Evolutionary conservation across 129 eudicot genomes (phyloP), one percentile per base, ranked within the genome.

Genomic region (Pulicaria dysenterica): DNA sequence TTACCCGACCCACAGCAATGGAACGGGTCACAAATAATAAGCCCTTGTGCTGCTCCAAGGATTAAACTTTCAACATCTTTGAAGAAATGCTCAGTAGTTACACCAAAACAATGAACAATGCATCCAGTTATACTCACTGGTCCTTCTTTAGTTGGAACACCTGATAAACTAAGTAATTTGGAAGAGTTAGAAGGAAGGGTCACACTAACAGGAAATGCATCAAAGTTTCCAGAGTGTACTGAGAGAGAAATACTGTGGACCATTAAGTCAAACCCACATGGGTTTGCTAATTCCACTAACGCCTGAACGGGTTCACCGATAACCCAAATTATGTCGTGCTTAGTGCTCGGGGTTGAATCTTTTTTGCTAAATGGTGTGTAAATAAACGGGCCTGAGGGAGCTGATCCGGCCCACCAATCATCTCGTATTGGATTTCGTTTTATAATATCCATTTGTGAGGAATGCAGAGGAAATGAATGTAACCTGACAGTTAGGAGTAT

Each of bases 391-490:
- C 98, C 98, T 3, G 98, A 82, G 11, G 98, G 98, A 81, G 95
- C 98, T 59, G 98, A 64, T 55, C 97, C 96, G 3, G 88, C 90
- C 98, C 98, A 94, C 98, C 98, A 94, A 78, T 94, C 97, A 46
- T 87, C 93, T 83, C 92, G 85, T 47, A 73, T 87, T 15, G 87
- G 82, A 67, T 86, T 90, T 69, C 96, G 91, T 76, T 94, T 94
- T 34, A 94, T 84, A 4, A 94, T 90, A 72, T 94, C 98, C 77
- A 73, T 84, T 68, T 87, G 96, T 41, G 89, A 85, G 53, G 86
- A 81, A 79, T 84, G 92, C 45, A 90, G 78, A 67, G 98, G 98
- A 84, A 94, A 94, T 39, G 96, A 90, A 86, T 94, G 98, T 84
- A 94, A 75, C 93, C 98, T 94, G 88, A 60, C 1, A 44, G 61